A percentile compares a stretch with the other conserved stretches of the same genome.
Evolutionary conservation across 2,329 filamentous ascomycete species (phyloP).

Genomic region (Fusarium lyarnte): DNA sequence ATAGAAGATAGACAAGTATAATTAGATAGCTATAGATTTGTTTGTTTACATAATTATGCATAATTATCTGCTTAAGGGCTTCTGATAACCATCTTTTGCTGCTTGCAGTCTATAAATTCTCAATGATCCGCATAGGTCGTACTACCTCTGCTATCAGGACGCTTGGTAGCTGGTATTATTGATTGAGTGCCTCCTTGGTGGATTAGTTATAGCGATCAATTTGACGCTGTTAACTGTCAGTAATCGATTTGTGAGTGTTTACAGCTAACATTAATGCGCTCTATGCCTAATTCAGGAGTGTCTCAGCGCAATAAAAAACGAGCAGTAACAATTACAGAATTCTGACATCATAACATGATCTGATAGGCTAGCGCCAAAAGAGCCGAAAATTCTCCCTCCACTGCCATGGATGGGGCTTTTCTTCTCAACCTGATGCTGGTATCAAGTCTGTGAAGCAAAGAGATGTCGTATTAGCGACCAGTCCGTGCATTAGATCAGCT

Average conservation of each 20-base stretch:
- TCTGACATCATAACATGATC: neutral
- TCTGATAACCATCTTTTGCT: neutral
- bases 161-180: neutral
- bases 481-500: neutral
- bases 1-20: neutral
- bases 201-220: neutral
- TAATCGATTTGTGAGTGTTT: neutral
- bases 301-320: neutral
- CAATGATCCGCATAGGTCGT: too few species aligned
- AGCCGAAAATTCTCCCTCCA: neutral
- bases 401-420: neutral
- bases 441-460: neutral
- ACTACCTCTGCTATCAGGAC: neutral
- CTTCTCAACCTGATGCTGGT: neutral
- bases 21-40: neutral
- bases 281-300: neutral
- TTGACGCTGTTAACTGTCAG: neutral
- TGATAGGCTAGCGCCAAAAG: neutral
- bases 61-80: neutral
- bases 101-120: neutral
- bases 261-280: neutral
- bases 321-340: neutral
- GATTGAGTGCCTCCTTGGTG: neutral
- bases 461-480: slow-evolving; percentile 6
- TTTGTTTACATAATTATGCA: neutral